Evolutionary conservation across 2,329 filamentous ascomycete species (phyloP), one percentile per base, ranked within the genome.

Genomic region (Cyphellophora attinorum): DNA sequence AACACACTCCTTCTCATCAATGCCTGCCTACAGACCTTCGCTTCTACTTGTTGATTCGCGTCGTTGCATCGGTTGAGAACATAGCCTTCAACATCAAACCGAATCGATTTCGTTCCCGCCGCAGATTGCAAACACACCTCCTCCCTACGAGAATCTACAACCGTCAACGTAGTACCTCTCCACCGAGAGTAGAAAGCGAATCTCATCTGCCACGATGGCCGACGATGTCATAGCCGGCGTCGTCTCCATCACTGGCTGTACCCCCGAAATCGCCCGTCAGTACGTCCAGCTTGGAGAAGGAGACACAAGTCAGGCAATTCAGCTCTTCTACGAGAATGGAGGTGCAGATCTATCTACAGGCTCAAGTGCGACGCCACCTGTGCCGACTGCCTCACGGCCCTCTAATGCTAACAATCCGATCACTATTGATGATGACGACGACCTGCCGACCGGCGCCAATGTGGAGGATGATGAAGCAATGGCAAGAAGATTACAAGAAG

Each of bases 391-490:
- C 39, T 25, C 53, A 38, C 16, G n/a, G 19, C 28, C 23, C 3
- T 14, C 31, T 21, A 31, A 12, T 19, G 29, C 39, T 19, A 44
- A 44, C 19, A 31, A 33, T 16, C 47, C 45, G 47, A 72, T 94
- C 43, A 81, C 85, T 46, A 82, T 81, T 12, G 83, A 89, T 48
- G 79, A 84, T 37, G 80, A 84, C 21, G 72, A 66, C 46, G 57
- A 40, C 25, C 8, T n/a, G 8, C 21, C 21, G n/a, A 8, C 21
- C n/a, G 40, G 55, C 19, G 61, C 59, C 19, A 60, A 57, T 67
- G 77, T 51, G 34, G 75, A 82, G 46, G 88, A 95, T 44, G 86
- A 94, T 51, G 91, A 98, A 52, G 88, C 85, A 34, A 89, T 96
- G 78, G 91, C 91, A 5, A 76, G 88, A 56, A 76, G 84, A 38